Percentiles rank a stretch among this genome's conserved stretches.
Conservation (phyloP, 1,284 basidiomycete genomes). For the Ustilago cynodontis region DNA sequence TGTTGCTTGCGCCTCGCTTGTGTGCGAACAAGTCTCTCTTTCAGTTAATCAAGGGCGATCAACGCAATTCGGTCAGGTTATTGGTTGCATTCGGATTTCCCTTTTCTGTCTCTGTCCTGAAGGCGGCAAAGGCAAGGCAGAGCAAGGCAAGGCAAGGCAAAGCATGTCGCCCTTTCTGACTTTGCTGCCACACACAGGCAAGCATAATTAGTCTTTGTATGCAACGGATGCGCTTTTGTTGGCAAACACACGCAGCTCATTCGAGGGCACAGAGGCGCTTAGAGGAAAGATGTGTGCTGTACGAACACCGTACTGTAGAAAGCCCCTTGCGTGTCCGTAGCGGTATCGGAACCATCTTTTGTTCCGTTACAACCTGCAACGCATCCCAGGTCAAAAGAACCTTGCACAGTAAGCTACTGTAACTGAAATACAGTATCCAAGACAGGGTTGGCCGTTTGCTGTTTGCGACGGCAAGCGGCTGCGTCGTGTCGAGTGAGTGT, state of each 20-base stretch:
- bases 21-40: slow-evolving; percentile 1
- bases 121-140: not conserved
- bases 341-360: slow-evolving; percentile 14
- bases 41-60: no score
- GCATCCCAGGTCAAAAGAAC: not conserved
- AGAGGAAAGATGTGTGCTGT: no score
- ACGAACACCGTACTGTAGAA: no score
- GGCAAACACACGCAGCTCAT: no score
- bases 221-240: not conserved
- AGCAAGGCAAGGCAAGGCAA: no score
- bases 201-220: not conserved
- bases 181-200: slow-evolving; percentile 3
- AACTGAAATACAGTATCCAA: not conserved
- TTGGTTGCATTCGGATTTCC: slow-evolving; percentile 14
- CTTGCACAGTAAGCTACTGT: no score
- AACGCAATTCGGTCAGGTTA: not conserved
- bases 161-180: not conserved
- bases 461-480: no score
- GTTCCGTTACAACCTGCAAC: slow-evolving; percentile 3
- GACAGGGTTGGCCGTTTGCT: not conserved
- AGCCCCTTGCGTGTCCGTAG: slow-evolving; percentile 6
- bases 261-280: no score
- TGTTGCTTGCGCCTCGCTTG: not conserved
- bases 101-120: not conserved
- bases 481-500: not conserved